Conservation (phyloP, 768 basidiomycete genomes). For the Leccinum fibrillosum region DNA sequence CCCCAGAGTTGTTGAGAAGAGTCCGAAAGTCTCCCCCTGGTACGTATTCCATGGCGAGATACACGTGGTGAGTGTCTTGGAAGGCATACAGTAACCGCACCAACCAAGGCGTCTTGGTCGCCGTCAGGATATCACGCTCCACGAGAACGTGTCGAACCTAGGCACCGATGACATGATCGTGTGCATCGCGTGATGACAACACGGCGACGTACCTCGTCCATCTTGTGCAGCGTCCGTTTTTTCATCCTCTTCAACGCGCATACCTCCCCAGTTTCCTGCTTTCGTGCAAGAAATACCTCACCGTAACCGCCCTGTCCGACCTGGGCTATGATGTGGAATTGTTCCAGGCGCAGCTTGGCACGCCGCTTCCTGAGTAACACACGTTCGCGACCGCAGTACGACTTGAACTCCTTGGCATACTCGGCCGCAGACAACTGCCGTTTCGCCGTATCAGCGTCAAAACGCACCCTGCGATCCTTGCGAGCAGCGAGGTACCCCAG, state of each 20-base stretch:
- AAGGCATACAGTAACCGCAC: slow-evolving; percentile 95
- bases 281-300: slow-evolving; percentile 93
- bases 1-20: slow-evolving; percentile 94
- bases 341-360: slow-evolving; percentile 88
- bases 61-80: slow-evolving; percentile 88
- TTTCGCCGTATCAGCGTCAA: slow-evolving; percentile 76
- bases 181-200: neutral
- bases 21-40: slow-evolving; percentile 99
- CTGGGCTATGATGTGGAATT: slow-evolving; percentile 98
- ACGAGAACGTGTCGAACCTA: slow-evolving; percentile 97
- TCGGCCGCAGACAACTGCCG: slow-evolving; percentile 57
- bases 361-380: slow-evolving; percentile 90
- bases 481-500: slow-evolving; percentile 86
- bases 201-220: slow-evolving; percentile 78
- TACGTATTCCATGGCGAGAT: slow-evolving; percentile 99
- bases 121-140: slow-evolving; percentile 95
- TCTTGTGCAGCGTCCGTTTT: slow-evolving; percentile 92
- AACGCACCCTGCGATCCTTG: slow-evolving; percentile 78
- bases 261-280: slow-evolving; percentile 93
- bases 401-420: slow-evolving; percentile 79
- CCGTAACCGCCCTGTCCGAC: slow-evolving; percentile 99
- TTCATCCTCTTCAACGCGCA: slow-evolving; percentile 98
- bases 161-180: neutral
- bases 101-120: slow-evolving; percentile 97
- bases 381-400: slow-evolving; percentile 91